These are phyloP conservation scores for Cucurbitaria berberidis DNA, from an alignment of 2,329 filamentous ascomycete species.

Conservation along the genomic window DNA sequence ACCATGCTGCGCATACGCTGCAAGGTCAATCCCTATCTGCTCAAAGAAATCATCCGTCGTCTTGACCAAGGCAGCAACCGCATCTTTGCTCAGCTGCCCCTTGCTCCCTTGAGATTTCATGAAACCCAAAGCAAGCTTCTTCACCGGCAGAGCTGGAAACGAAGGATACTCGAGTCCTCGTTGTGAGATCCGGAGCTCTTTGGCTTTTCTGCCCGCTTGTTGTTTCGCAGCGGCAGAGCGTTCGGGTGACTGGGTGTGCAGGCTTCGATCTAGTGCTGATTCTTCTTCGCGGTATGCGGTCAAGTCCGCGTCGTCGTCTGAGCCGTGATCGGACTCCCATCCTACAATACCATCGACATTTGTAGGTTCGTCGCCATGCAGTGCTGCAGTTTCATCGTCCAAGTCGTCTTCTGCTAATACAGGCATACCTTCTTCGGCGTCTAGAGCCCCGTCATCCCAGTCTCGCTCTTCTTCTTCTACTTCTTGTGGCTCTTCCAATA, in stretches of 20 bases:
- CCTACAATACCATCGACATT: slow-evolving; percentile 26
- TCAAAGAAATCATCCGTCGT: slow-evolving; percentile 93
- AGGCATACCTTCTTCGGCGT: slow-evolving; percentile 36
- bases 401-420: slow-evolving; percentile 20
- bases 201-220: slow-evolving; percentile 43
- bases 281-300: slow-evolving; percentile 44
- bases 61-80: slow-evolving; percentile 75
- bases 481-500: slow-evolving; percentile 20
- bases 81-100: slow-evolving; percentile 73
- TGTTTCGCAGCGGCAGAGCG: slow-evolving; percentile 18
- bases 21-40: slow-evolving; percentile 80
- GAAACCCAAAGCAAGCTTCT: slow-evolving; percentile 72
- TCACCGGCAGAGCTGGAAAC: slow-evolving; percentile 75
- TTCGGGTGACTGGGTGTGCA: slow-evolving; percentile 37
- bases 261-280: slow-evolving; percentile 44
- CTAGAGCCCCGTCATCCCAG: slow-evolving; percentile 22
- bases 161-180: slow-evolving; percentile 78
- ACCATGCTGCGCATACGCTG: slow-evolving; percentile 80
- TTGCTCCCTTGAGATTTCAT: slow-evolving; percentile 71
- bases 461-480: slow-evolving; percentile 11
- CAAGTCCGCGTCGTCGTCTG: slow-evolving; percentile 37
- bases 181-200: slow-evolving; percentile 67
- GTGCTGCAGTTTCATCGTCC: slow-evolving; percentile 29
- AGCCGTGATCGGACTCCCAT: slow-evolving; percentile 40
- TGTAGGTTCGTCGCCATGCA: slow-evolving; percentile 32